Evolutionary conservation across 2,329 filamentous ascomycete species (phyloP), one percentile per base, ranked within the genome.

Genomic region (Orbilia quercus): DNA sequence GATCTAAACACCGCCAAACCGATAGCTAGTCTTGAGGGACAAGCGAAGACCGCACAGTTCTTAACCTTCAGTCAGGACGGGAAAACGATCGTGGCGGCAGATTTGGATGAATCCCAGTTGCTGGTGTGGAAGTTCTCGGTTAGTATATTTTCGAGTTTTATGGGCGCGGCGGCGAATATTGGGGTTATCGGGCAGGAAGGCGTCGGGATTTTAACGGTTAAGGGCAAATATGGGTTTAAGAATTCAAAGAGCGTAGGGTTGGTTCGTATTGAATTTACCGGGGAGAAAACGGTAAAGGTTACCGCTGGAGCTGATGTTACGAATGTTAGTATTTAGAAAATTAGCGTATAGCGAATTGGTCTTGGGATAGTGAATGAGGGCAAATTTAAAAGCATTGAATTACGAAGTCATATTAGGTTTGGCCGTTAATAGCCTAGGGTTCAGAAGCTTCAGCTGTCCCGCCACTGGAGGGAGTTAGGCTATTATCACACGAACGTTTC

Each of bases 111-210:
- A 6, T 48, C 40, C 20, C 45, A 70, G 22, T 22, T 78, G 22
- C 64, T 75, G 4, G 75, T 77, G 22, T 78, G 77, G 77, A 76
- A 69, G 47, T 75, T 78, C 40, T 64, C 66, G 7, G 70, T 70
- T 9, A 76, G 77, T 16, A 59, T 78, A 12, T 65, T 77, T 47
- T 74, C 70, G 31, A 77, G 75, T 51, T 77, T 77, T 60, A 76
- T 77, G 20, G 76, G 76, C 0, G 65, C 75, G 1, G 74, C 74
- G 18, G 71, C 70, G 22, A 70, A 53, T 28, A 58, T 74, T 23
- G 70, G 70, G n/a, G 54, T 59, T 20, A 50, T 63, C 9, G 70
- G 70, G 22, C 45, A 55, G 1, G 76, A 76, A 44, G 75, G 75
- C 1, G 73, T 76, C 48, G 75, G 75, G 12, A 47, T 74, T 16